Evolutionary conservation across 768 basidiomycete species (phyloP).

Genomic region (Phanerodontia chrysosporium): DNA sequence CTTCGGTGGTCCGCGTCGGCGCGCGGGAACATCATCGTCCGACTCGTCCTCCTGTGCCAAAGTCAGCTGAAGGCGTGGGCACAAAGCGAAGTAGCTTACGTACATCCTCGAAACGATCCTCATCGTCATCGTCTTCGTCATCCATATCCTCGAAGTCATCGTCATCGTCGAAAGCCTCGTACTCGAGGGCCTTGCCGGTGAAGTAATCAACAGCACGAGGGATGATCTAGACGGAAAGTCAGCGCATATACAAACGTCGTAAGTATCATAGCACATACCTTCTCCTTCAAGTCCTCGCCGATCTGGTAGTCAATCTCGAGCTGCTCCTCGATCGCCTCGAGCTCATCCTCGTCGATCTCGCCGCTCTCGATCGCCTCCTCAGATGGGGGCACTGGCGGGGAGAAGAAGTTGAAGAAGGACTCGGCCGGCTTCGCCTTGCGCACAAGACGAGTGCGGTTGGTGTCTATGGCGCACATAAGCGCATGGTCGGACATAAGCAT

Average conservation of each 20-base stretch:
- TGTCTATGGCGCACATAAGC: slow-evolving; percentile 42
- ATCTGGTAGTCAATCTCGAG: slow-evolving; percentile 97
- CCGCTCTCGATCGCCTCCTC: slow-evolving; percentile 64
- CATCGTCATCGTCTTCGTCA: slow-evolving; percentile 55
- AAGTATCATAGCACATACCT: slow-evolving; percentile 62
- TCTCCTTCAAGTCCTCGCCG: slow-evolving; percentile 96
- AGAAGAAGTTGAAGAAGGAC: slow-evolving; percentile 99
- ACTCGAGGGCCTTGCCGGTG: slow-evolving; percentile 92
- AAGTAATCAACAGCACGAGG: slow-evolving; percentile 97
- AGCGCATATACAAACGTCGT: background rate
- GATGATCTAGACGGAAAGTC: slow-evolving; percentile 57
- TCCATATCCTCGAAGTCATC: slow-evolving; percentile 58
- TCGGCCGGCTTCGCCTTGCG: slow-evolving; percentile 87
- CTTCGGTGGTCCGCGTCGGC: slow-evolving; percentile 56
- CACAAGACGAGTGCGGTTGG: slow-evolving; percentile 77
- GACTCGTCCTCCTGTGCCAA: slow-evolving; percentile 59
- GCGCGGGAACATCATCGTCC: slow-evolving; percentile 59
- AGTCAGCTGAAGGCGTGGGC: slow-evolving; percentile 14
- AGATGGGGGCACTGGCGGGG: slow-evolving; percentile 68
- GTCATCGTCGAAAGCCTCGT: slow-evolving; percentile 56
- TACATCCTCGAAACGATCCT: slow-evolving; percentile 57
- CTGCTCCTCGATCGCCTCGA: slow-evolving; percentile 89
- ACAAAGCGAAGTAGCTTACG: slow-evolving; percentile 15
- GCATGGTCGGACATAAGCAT: background rate
- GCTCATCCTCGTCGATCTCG: slow-evolving; percentile 78